These are phyloP conservation scores for Crithidia bombi DNA, from an alignment of 208 protist species.

Conservation along the genomic window DNA sequence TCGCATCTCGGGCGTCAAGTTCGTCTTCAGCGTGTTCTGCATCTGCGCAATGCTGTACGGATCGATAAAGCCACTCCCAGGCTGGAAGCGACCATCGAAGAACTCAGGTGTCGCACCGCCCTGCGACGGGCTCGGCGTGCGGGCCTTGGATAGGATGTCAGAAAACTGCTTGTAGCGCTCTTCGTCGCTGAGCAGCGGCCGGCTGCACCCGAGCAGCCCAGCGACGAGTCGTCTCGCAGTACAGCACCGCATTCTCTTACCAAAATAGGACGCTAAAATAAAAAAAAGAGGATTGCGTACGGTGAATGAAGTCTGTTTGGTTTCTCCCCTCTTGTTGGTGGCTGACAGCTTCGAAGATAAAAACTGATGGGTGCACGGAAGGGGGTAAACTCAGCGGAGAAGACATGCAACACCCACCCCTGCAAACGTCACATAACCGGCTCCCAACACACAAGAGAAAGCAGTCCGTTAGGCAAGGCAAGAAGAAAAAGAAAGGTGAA, in stretches of 20 bases:
- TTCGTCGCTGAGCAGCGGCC: conserved; percentile 26
- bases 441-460: no score
- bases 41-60: conserved; percentile 57
- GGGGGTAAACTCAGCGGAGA: no score
- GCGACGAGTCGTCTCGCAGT: conserved; percentile 25
- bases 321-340: no score
- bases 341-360: no score
- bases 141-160: conserved; percentile 62
- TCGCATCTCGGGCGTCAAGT: conserved; percentile 83
- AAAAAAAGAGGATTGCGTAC: conserved; percentile 1
- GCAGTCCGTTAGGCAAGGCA: no score
- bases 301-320: no score
- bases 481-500: no score
- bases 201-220: background rate
- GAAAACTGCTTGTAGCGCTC: conserved; percentile 63
- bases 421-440: no score
- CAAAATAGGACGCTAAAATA: background rate
- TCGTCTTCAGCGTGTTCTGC: conserved; percentile 66
- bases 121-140: conserved; percentile 16
- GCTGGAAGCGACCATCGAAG: conserved; percentile 80
- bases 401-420: no score
- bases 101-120: conserved; percentile 37
- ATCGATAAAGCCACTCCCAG: conserved; percentile 67
- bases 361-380: no score
- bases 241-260: background rate